Evolutionary conservation across 2,329 filamentous ascomycete species (phyloP).

Genomic region (Esteya vermicola): DNA sequence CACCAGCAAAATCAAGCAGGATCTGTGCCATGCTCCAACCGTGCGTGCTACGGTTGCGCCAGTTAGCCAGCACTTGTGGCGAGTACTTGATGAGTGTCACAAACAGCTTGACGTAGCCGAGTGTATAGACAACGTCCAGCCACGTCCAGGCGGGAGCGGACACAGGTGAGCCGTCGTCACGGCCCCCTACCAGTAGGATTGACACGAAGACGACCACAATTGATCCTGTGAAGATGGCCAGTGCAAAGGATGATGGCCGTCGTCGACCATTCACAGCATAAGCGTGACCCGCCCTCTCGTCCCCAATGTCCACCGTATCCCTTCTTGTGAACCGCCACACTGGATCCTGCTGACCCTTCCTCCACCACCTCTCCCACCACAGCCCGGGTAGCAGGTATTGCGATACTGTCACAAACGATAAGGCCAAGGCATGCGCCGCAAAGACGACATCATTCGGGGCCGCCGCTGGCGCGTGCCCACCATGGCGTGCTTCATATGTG

Average conservation of each 20-base stretch:
- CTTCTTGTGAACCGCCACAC: no score
- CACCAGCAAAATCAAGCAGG: slow-evolving; percentile 69
- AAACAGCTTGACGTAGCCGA: slow-evolving; percentile 80
- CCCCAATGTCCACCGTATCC: no score
- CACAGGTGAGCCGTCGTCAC: slow-evolving; percentile 15
- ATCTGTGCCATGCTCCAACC: slow-evolving; percentile 85
- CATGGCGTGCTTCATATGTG: slow-evolving; percentile 73
- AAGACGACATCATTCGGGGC: slow-evolving; percentile 84
- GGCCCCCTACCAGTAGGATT: slow-evolving; percentile 25
- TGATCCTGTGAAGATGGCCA: slow-evolving; percentile 57
- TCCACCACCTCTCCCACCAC: slow-evolving; percentile 70
- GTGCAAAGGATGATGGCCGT: slow-evolving; percentile 43
- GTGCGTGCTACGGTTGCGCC: slow-evolving; percentile 65
- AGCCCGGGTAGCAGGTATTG: slow-evolving; percentile 56
- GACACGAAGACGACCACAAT: slow-evolving; percentile 42
- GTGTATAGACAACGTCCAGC: slow-evolving; percentile 49
- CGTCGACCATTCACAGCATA: no score
- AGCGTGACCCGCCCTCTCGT: no score
- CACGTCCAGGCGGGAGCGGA: slow-evolving; percentile 36
- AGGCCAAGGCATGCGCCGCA: slow-evolving; percentile 62
- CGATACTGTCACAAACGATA: slow-evolving; percentile 59
- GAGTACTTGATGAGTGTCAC: slow-evolving; percentile 88
- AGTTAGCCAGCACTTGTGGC: slow-evolving; percentile 74
- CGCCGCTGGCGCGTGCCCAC: slow-evolving; percentile 66
- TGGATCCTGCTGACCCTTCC: no score